phyloP scores from a whole-genome alignment of 306 rosid species.

The Lathyrus aphaca region DNA sequence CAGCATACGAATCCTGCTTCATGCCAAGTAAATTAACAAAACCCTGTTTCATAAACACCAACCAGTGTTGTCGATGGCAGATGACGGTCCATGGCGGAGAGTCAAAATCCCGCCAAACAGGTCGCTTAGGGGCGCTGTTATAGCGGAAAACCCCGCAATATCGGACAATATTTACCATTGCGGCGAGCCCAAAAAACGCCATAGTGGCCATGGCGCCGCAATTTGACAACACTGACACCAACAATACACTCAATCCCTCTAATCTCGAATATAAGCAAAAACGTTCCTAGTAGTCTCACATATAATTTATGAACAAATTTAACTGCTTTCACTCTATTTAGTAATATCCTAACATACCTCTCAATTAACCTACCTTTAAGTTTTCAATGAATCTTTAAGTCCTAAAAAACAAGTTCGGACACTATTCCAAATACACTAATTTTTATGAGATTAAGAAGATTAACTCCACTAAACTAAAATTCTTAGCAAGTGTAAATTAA shows the following conservation, averaged over 20 bases:
- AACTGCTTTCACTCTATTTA: not conserved
- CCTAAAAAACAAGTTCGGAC: not conserved
- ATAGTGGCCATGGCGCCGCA: too few species aligned
- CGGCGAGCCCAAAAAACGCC: too few species aligned
- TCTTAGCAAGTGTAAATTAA: not conserved
- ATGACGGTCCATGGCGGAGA: too few species aligned
- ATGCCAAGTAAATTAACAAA: not conserved
- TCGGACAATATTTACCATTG: too few species aligned
- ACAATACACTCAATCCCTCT: not conserved
- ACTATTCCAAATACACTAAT: not conserved
- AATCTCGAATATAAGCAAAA: not conserved
- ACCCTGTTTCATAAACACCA: not conserved
- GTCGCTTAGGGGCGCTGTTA: too few species aligned
- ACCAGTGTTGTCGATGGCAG: too few species aligned
- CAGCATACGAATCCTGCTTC: not conserved
- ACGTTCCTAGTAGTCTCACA: not conserved
- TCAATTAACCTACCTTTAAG: not conserved
- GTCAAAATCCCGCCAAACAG: too few species aligned
- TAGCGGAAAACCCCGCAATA: too few species aligned
- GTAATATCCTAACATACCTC: not conserved
- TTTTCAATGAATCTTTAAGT: not conserved
- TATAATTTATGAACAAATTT: not conserved
- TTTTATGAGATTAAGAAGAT: not conserved
- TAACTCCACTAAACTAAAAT: not conserved
- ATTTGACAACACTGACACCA: too few species aligned